These are phyloP conservation scores for Colletotrichum orbiculare DNA, from an alignment of 2,329 filamentous ascomycete genomes.

Conservation along the genomic window DNA sequence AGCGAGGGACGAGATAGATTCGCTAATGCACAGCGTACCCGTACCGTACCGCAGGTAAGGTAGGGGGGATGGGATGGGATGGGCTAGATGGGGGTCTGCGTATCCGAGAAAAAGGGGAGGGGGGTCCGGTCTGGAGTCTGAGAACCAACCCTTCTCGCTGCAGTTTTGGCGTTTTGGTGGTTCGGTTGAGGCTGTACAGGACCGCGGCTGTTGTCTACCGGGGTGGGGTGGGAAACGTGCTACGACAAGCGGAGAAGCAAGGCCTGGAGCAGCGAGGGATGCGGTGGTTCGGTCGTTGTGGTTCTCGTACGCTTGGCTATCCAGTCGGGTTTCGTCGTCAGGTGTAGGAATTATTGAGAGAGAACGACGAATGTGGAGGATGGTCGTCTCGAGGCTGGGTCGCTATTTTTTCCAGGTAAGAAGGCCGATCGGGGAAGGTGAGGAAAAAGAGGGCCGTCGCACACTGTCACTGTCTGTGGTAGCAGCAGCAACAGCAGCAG, in stretches of 20 bases:
- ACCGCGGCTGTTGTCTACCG: constrained; percentile 2
- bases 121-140: constrained; percentile 12
- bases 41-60: not conserved
- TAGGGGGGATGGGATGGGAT: not conserved
- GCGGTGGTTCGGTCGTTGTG: constrained; percentile 1
- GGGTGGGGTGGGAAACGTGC: constrained; percentile 5
- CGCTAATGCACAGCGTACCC: constrained; percentile 18
- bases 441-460: constrained; percentile 3
- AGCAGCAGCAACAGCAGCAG: constrained; percentile 4
- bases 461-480: not conserved
- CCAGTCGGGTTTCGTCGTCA: constrained; percentile 26
- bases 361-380: constrained; percentile 32
- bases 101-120: constrained; percentile 30
- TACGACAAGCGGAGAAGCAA: constrained; percentile 10
- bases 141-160: constrained; percentile 4
- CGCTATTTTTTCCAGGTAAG: constrained; percentile 6
- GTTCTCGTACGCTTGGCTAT: constrained; percentile 5
- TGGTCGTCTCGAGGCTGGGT: constrained; percentile 23
- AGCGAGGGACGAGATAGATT: constrained; percentile 27
- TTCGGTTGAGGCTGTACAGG: constrained; percentile 30
- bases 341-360: constrained; percentile 18
- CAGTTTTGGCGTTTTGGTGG: constrained; percentile 14
- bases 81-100: constrained; percentile 26
- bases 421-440: constrained; percentile 2
- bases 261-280: constrained; percentile 19